These are phyloP conservation scores for Fusarium sp. DNA, from an alignment of 2,329 filamentous ascomycete species.

Conservation along the genomic window DNA sequence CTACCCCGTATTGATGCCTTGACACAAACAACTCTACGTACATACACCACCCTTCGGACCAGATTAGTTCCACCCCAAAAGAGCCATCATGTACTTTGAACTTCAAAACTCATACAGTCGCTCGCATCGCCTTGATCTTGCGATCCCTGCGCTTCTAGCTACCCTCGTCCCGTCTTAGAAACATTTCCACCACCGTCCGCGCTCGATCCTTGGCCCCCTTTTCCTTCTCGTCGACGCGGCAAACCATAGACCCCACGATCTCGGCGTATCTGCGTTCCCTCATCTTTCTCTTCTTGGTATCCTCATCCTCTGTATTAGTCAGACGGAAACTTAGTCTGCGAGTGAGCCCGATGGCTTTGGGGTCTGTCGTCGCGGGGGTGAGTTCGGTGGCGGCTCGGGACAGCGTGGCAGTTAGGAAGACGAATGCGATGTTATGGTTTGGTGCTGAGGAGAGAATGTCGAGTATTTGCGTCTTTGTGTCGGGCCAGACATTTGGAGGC, in stretches of 20 bases:
- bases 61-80: conserved; percentile 18
- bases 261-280: conserved; percentile 73
- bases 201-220: conserved; percentile 72
- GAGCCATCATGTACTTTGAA: neutral
- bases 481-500: conserved; percentile 45
- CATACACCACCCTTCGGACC: conserved; percentile 1
- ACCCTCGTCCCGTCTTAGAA: conserved; percentile 56
- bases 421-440: conserved; percentile 88
- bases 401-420: conserved; percentile 86
- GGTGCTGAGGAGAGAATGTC: conserved; percentile 79
- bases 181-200: conserved; percentile 76
- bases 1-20: conserved; percentile 13
- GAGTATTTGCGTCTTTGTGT: conserved; percentile 68
- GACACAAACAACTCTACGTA: conserved; percentile 12
- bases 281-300: conserved; percentile 60
- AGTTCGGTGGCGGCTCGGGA: conserved; percentile 64
- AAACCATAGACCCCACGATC: conserved; percentile 73
- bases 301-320: conserved; percentile 44
- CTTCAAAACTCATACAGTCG: conserved; percentile 27
- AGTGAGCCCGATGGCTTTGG: conserved; percentile 47
- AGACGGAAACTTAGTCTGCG: conserved; percentile 62
- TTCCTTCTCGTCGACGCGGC: conserved; percentile 68
- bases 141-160: conserved; percentile 44
- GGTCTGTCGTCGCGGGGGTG: conserved; percentile 51
- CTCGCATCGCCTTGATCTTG: conserved; percentile 23